phyloP scores from a whole-genome alignment of 148 eudicot species.

The Camellia japonica region DNA sequence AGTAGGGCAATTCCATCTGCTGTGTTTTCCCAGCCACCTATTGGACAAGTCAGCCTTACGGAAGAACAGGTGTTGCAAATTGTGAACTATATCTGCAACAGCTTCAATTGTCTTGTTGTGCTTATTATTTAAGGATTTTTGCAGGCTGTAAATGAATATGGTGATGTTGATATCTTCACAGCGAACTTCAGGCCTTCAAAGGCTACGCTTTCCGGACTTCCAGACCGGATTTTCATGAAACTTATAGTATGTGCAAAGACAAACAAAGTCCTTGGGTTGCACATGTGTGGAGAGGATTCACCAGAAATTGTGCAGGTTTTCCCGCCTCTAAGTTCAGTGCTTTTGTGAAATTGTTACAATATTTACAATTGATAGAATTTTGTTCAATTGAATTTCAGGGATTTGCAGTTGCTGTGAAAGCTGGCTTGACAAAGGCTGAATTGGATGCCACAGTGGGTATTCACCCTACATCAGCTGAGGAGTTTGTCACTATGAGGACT shows the following conservation, averaged over 20 bases:
- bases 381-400: conserved; percentile 44
- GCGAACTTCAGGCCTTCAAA: conserved; percentile 90
- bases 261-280: conserved; percentile 75
- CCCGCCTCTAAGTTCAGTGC: not conserved
- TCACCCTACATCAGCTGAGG: conserved; percentile 97
- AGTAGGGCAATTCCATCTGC: conserved; percentile 89
- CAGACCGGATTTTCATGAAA: conserved; percentile 91
- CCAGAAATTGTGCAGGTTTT: conserved; percentile 90
- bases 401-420: conserved; percentile 94
- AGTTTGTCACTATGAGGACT: conserved; percentile 92
- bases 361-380: conserved; percentile 1
- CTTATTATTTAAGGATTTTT: conserved; percentile 23
- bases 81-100: conserved; percentile 10
- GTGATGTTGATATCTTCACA: conserved; percentile 83
- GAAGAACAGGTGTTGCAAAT: conserved; percentile 78
- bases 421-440: conserved; percentile 91
- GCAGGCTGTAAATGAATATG: conserved; percentile 75
- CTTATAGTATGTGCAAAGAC: conserved; percentile 83
- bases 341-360: not conserved
- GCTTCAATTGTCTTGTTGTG: not conserved
- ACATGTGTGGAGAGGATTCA: conserved; percentile 94
- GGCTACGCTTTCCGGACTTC: conserved; percentile 96
- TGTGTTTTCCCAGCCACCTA: conserved; percentile 97
- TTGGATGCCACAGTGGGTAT: conserved; percentile 89
- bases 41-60: conserved; percentile 85